Base-by-base conservation (phyloP, 495 filamentous ascomycete species). In the Podospora australis region DNA sequence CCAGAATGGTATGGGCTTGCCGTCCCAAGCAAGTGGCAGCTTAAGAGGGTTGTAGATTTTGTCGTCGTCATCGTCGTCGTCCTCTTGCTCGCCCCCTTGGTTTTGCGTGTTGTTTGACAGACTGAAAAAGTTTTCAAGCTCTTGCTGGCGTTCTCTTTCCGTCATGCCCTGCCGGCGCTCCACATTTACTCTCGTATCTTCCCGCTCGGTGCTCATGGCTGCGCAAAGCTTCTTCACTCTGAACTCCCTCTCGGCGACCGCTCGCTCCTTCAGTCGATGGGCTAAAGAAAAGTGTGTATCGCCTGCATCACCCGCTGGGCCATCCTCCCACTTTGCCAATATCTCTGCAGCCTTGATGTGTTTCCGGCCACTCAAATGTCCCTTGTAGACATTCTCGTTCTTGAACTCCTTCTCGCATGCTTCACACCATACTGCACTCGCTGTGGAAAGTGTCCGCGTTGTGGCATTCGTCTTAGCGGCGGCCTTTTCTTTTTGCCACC, bases 1-100 rank as follows among this genome's bases (percentile, higher is more conserved):
- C 92, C 92, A 98, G 72, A 90, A 97, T 11, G 92, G 92, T 58
- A 98, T 98, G 13, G 92, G 92, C 62, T 97, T 97, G 28, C 94
- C 91, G 56, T 98, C 92, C 92, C 92, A 98, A 4, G 88, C 90
- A 14, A 97, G 74, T 5, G 92, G 92, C 6, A 98, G 73, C 57
- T 98, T 98, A 50, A 97, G 77, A 1, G 92, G 92, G 63, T 98
- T 98, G 76, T 96, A 96, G 50, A 97, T 83, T 54, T 82, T 90
- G 48, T 92, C 88, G 20, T 90, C 85, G 17, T 91, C 77, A 16
- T 73, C 73, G 17, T 76, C 78, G 5, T 67, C 76, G 6, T 63
- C 66, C 16, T 68, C 74, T 16, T 68, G 70, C 1, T 78, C 71
- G 13, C 64, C 70, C 10, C 62, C 69, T 1, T 65, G 51, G 14